Percentiles rank a stretch among this genome's conserved stretches.
Evolutionary conservation across 352 stramenopile species (phyloP).

Genomic region (Globisporangium ultimum): DNA sequence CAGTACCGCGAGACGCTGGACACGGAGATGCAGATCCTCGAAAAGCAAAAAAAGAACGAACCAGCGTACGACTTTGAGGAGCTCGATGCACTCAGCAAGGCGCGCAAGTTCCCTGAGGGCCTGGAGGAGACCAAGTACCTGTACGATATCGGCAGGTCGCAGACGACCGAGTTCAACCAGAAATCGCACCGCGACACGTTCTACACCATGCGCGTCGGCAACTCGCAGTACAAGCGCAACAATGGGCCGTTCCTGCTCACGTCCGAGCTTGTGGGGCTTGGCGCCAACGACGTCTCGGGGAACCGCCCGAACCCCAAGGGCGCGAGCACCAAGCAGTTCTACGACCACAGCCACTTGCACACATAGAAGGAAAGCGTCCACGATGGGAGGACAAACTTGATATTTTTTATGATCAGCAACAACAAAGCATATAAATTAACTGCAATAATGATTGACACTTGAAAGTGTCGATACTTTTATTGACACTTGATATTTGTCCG

Average conservation of each 20-base stretch:
- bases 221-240: slow-evolving; percentile 76
- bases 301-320: slow-evolving; percentile 65
- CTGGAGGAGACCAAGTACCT: slow-evolving; percentile 73
- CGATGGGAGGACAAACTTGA: no score
- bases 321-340: slow-evolving; percentile 82
- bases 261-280: slow-evolving; percentile 61
- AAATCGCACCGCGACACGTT: slow-evolving; percentile 82
- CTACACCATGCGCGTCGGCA: slow-evolving; percentile 76
- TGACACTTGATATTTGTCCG: no score
- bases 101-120: slow-evolving; percentile 63
- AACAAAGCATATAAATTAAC: no score
- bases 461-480: background rate
- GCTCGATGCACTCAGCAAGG: slow-evolving; percentile 40
- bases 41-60: slow-evolving; percentile 61
- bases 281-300: slow-evolving; percentile 57
- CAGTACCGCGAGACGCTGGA: slow-evolving; percentile 86
- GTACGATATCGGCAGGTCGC: slow-evolving; percentile 75
- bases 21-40: slow-evolving; percentile 79
- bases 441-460: background rate
- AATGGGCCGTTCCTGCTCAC: slow-evolving; percentile 80
- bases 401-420: no score
- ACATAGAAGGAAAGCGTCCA: slow-evolving; percentile 13
- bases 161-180: slow-evolving; percentile 82
- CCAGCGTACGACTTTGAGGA: slow-evolving; percentile 33
- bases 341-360: slow-evolving; percentile 78